A percentile compares a stretch with the other conserved stretches of the same genome.
Evolutionary conservation across 2,329 filamentous ascomycete genomes (phyloP).

Genomic region (Neodidymelliopsis sp.): DNA sequence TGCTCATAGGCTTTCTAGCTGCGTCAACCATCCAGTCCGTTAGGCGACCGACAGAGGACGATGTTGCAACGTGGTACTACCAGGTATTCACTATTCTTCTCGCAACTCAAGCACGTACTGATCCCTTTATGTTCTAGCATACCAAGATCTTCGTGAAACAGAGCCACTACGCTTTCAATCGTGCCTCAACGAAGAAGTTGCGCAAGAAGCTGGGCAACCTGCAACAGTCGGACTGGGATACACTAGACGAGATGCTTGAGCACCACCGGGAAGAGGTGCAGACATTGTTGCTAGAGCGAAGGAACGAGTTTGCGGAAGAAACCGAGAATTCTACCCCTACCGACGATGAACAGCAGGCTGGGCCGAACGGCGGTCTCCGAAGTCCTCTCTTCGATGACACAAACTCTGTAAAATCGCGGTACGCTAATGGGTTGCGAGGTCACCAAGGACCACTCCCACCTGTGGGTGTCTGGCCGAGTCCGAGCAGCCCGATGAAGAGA

Average conservation of each 20-base stretch:
- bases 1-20: conserved; percentile 82
- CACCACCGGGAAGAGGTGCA: conserved; percentile 61
- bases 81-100: conserved; percentile 51
- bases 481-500: conserved; percentile 37
- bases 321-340: conserved; percentile 28
- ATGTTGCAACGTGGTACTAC: conserved; percentile 85
- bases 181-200: conserved; percentile 63
- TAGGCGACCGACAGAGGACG: conserved; percentile 69
- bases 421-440: conserved; percentile 10
- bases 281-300: conserved; percentile 53
- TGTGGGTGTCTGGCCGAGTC: conserved; percentile 37
- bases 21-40: conserved; percentile 77
- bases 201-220: conserved; percentile 66
- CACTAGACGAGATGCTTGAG: conserved; percentile 64
- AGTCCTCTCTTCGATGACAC: conserved; percentile 29
- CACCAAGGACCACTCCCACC: conserved; percentile 30
- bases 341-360: conserved; percentile 27
- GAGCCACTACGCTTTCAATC: conserved; percentile 77
- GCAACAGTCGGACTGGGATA: conserved; percentile 53
- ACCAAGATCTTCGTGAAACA: conserved; percentile 80
- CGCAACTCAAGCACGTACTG: background rate
- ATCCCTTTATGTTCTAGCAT: conserved; percentile 54
- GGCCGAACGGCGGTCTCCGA: conserved; percentile 22
- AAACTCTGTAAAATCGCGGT: conserved; percentile 9
- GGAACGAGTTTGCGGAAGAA: conserved; percentile 48